These are phyloP conservation scores for Leishmania mexicana DNA, from an alignment of 208 protist genomes.

Conservation along the genomic window DNA sequence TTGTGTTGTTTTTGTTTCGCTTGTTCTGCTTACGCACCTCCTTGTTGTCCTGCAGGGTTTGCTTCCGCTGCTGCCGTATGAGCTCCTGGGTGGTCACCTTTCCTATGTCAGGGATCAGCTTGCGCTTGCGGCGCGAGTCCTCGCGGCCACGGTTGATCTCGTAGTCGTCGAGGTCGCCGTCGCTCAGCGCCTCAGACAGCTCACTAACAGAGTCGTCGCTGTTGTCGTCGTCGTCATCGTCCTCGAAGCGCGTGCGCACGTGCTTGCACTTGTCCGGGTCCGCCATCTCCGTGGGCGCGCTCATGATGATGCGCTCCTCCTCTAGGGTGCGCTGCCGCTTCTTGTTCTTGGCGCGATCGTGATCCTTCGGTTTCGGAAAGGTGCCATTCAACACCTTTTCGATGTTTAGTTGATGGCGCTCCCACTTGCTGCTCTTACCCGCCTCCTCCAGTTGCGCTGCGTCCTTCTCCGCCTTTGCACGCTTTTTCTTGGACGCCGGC, in stretches of 20 bases:
- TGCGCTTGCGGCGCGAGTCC: conserved; percentile 76
- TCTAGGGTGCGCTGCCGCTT: conserved; percentile 61
- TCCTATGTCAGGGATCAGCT: conserved; percentile 64
- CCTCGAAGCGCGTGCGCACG: conserved; percentile 51
- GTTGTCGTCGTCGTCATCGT: conserved; percentile 40
- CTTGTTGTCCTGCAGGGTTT: conserved; percentile 79
- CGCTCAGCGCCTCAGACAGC: conserved; percentile 39
- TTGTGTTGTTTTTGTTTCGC: conserved; percentile 60
- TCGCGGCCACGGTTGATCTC: conserved; percentile 68
- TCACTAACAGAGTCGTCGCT: conserved; percentile 37
- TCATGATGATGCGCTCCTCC: conserved; percentile 82
- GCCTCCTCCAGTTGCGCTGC: conserved; percentile 33
- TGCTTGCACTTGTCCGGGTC: conserved; percentile 46
- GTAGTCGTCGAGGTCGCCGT: conserved; percentile 46
- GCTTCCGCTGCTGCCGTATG: conserved; percentile 83
- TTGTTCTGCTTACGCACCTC: conserved; percentile 70
- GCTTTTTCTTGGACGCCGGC: conserved; percentile 47
- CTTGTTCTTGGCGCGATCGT: conserved; percentile 31
- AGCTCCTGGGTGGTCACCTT: conserved; percentile 86
- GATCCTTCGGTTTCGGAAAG: conserved; percentile 74
- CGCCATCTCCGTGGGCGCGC: conserved; percentile 36
- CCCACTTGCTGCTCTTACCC: conserved; percentile 68
- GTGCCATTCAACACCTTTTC: conserved; percentile 84
- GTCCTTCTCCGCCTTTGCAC: conserved; percentile 43
- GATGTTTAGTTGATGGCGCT: conserved; percentile 83